Evolutionary conservation across 2,329 filamentous ascomycete genomes (phyloP), one percentile per base, ranked within the genome.

Genomic region (Diplodia corticola): DNA sequence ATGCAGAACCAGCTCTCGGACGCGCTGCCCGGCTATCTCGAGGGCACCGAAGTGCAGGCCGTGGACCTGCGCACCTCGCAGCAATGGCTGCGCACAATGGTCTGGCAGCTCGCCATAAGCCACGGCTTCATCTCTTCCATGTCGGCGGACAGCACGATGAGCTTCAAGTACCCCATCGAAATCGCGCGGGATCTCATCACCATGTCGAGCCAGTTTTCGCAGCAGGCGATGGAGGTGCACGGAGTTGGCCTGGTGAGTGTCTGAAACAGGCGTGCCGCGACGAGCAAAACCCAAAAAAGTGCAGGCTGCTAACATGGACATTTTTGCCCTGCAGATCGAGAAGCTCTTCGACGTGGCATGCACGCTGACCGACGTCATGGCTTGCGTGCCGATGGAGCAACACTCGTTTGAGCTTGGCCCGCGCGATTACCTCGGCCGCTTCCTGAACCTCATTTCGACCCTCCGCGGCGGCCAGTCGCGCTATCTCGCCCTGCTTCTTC

Each of bases 271-370:
- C 28, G 63, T 49, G 50, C 46, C 15, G 63, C 35, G 49, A 44
- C 24, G 22, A 50, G 10, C 15, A 44, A 12, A 35, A 35, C n/a
- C n/a, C n/a, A n/a, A 33, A 35, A 35, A 35, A 35, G 10, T 35
- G 33, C 33, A 10, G 33, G 7, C 33, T 12, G 33, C 33, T 35
- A 35, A 35, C 33, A 10, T 35, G 7, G 33, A 35, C 67, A 44
- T 65, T 67, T 63, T 65, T 50, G 22, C 64, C 53, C 13, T 67
- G 67, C 70, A 89, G 86, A 87, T 95, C 68, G 91, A 93, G 74
- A 94, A 94, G 74, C 80, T 96, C 13, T 86, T 95, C 71, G 90
- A 93, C 70, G 86, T 93, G 40, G 88, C 91, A 13, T 90, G 86
- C 75, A 88, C 88, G 17, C 82, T 95, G 68, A 89, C 85, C 7